Percentiles rank a stretch among this genome's conserved stretches.
These are phyloP conservation scores for Malassezia japonica DNA, from an alignment of 1,284 basidiomycete genomes.

Conservation along the genomic window DNA sequence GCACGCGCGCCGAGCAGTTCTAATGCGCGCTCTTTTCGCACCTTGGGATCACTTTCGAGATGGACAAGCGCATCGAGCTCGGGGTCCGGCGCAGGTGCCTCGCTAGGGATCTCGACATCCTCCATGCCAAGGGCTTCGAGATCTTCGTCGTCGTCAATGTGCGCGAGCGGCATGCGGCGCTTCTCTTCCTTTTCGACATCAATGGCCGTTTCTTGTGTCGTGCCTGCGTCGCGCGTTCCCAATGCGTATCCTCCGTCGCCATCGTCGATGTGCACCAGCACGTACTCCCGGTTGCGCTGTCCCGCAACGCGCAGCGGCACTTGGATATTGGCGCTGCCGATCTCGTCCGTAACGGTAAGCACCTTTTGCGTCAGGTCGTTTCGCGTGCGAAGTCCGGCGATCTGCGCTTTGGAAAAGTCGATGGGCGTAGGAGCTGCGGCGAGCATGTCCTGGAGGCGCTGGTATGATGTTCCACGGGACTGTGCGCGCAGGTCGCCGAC, in stretches of 20 bases:
- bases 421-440: conserved; percentile 68
- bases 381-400: conserved; percentile 66
- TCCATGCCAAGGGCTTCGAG: conserved; percentile 32
- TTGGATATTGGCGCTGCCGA: conserved; percentile 72
- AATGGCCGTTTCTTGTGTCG: conserved; percentile 69
- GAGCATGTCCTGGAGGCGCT: conserved; percentile 83
- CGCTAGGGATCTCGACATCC: conserved; percentile 34
- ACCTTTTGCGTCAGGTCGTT: conserved; percentile 90
- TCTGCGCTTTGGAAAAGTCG: conserved; percentile 88
- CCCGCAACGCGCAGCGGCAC: conserved; percentile 88
- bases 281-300: conserved; percentile 84
- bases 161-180: conserved; percentile 24
- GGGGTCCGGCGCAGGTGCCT: conserved; percentile 17
- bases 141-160: conserved; percentile 19
- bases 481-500: conserved; percentile 87
- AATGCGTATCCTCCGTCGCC: conserved; percentile 84
- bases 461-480: conserved; percentile 85
- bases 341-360: conserved; percentile 81
- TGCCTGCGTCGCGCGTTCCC: conserved; percentile 70
- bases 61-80: conserved; percentile 23
- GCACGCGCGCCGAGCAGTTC: conserved; percentile 29
- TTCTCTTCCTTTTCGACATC: conserved; percentile 53
- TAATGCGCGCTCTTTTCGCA: conserved; percentile 30
- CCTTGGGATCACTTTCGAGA: conserved; percentile 22
- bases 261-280: conserved; percentile 75